Base-by-base conservation (phyloP, 345 rosid species). In the Eucalyptus caleyi region DNA sequence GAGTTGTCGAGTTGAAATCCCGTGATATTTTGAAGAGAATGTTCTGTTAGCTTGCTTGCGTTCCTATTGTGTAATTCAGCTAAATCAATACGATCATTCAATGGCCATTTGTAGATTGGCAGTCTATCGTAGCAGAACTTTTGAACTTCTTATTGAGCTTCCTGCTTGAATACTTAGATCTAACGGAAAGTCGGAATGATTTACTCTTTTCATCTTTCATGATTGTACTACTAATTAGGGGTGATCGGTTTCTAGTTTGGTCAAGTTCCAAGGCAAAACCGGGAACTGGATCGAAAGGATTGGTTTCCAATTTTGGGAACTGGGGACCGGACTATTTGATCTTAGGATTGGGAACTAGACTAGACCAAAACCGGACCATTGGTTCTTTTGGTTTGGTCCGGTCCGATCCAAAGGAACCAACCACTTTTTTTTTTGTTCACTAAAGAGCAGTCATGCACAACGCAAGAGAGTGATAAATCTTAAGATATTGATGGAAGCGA, bases 331-430 rank as follows among this genome's bases (percentile, higher is more conserved):
- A 51, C 8, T 0, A 0, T 51, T 51, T 51, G 21, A 51, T 16
- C 54, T 51, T 51, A 16, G 54, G 54, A 51, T 51, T 51, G 21
- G 8, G 54, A 51, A 16, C 8, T 0, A 16, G 51, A 14, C 0
- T 3, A 0, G 18, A 50, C 18, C 3, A 15, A 1, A 51, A 51
- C 0, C 4, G 0, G 54, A 6, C 54, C 0, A 0, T 51, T 16
- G 8, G 0, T 51, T 0, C 54, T 51, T 51, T 51, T 51, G 1
- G 21, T 6, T 1, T 0, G 2, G 54, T 16, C 21, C 1, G 21
- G 4, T 51, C 21, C 4, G 21, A 51, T 51, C 54, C 54, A 51
- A 51, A 51, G 54, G 21, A 51, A 51, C 54, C 54, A 51, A 51
- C 21, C 54, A 3, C 21, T 16, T 16, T 50, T 51, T 2, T 51